Evolutionary conservation across 2,329 filamentous ascomycete genomes (phyloP), one percentile per base, ranked within the genome.

Genomic region (Aspergillus tamarii): DNA sequence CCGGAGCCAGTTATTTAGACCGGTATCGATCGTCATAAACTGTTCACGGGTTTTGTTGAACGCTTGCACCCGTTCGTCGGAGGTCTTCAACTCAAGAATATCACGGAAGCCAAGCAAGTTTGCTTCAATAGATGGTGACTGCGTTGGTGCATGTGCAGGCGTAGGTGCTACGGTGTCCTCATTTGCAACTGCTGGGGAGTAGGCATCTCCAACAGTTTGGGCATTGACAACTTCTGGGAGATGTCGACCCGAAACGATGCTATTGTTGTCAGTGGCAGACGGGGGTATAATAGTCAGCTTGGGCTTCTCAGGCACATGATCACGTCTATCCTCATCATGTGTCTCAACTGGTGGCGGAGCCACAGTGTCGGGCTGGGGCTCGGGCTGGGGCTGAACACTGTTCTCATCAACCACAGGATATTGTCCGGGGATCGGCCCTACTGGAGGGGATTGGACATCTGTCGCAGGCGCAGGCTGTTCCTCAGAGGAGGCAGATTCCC

Each of bases 11-110:
- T 83, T 78, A 60, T 78, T 82, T n/a, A 98, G 81, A 1, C 94
- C 93, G 6, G 91, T 91, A 64, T 97, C 88, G 74, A 90, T 88
- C 14, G 80, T 77, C 0, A 90, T 89, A 75, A 93, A 93, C 53
- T 91, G 86, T 19, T 86, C 81, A 52, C 92, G 87, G 0, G 91
- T 90, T 63, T 90, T 86, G 63, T 92, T 87, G 75, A 91, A 96
- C 16, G 88, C 89, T 50, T 84, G 82, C 64, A 95, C 91, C 23
- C 93, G 88, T 68, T 95, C 89, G 16, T 84, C 77, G 0, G 88
- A 77, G 2, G 86, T 87, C 19, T 86, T 83, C 57, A 95, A 83
- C 10, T 86, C 87, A 70, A 93, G 84, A 65, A 97, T 96, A 63
- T 96, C 91, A 57, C 89, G 87, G 78, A 96, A 94, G 1, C 85